Evolutionary conservation across 2,329 filamentous ascomycete species (phyloP).

Genomic region (Chrysoporthe puriensis): DNA sequence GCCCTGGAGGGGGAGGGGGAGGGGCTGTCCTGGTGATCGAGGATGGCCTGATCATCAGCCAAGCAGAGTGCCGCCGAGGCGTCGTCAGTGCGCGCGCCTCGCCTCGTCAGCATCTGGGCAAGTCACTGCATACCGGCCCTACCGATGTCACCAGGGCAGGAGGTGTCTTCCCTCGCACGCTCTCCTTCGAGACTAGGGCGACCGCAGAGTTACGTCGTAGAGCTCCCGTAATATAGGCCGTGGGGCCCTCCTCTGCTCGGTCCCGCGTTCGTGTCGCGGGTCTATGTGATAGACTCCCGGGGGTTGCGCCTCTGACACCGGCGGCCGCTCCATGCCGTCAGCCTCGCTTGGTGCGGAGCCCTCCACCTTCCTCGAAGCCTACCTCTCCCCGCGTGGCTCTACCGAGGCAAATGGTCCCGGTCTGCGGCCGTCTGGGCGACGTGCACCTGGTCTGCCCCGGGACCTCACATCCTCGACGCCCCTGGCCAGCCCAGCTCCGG

Average conservation of each 20-base stretch:
- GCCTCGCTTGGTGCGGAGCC: not conserved
- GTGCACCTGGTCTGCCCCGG: not conserved
- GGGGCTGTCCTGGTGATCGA: not conserved
- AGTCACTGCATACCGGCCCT: not conserved
- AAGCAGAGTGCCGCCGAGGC: not conserved
- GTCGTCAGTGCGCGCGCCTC: not conserved
- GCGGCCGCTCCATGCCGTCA: not conserved
- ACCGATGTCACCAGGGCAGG: not conserved
- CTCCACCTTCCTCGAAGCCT: not conserved
- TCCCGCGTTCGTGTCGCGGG: not conserved
- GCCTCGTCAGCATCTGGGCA: not conserved
- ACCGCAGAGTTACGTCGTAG: not conserved
- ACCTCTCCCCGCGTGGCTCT: not conserved
- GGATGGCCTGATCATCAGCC: slow-evolving; percentile 3
- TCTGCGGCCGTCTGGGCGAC: slow-evolving; percentile 15
- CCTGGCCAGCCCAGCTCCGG: not conserved
- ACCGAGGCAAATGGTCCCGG: not conserved
- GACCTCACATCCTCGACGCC: not conserved
- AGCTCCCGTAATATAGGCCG: not conserved
- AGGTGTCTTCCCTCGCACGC: not conserved
- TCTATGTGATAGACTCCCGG: too few relatives aligned
- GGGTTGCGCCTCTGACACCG: not conserved
- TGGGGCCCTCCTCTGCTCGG: not conserved
- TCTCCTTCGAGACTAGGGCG: not conserved
- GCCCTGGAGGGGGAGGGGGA: not conserved